Percentiles rank a stretch among this genome's conserved stretches.
Evolutionary conservation across 345 rosid species (phyloP).

Genomic region (Eucalyptus pauciflora): DNA sequence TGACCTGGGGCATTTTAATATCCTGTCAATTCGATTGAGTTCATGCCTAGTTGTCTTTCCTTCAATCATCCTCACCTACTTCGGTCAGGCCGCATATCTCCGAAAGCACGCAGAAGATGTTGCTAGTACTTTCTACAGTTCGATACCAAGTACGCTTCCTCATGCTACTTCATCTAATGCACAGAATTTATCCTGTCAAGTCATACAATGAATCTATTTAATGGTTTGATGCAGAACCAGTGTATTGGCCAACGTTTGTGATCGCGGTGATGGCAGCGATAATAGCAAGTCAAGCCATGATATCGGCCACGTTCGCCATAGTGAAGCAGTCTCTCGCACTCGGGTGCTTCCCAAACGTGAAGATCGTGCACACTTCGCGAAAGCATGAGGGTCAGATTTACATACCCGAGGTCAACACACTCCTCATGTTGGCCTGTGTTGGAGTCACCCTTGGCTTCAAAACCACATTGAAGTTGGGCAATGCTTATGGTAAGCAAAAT

Average conservation of each 20-base stretch:
- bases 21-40: slow-evolving; percentile 17
- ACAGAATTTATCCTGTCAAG: neutral
- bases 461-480: slow-evolving; percentile 8
- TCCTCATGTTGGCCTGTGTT: slow-evolving; percentile 23
- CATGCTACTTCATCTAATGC: neutral
- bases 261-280: slow-evolving; percentile 14
- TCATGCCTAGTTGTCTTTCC: slow-evolving; percentile 9
- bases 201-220: neutral
- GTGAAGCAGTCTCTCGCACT: slow-evolving; percentile 18
- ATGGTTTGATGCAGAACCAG: neutral
- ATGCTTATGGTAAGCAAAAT: slow-evolving; percentile 17
- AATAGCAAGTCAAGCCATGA: slow-evolving; percentile 22
- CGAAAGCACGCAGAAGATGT: neutral
- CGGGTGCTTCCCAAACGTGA: slow-evolving; percentile 18
- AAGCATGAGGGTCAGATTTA: slow-evolving; percentile 14
- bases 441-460: slow-evolving; percentile 19
- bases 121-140: slow-evolving; percentile 3
- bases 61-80: slow-evolving; percentile 7
- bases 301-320: slow-evolving; percentile 21
- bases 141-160: slow-evolving; percentile 7
- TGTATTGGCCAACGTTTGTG: slow-evolving; percentile 22
- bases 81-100: slow-evolving; percentile 24
- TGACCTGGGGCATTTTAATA: slow-evolving; percentile 21
- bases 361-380: slow-evolving; percentile 16
- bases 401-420: slow-evolving; percentile 15